A percentile compares a stretch with the other conserved stretches of the same genome.
Conservation (phyloP, 2,329 filamentous ascomycete genomes). For the Fusarium nurragi region DNA sequence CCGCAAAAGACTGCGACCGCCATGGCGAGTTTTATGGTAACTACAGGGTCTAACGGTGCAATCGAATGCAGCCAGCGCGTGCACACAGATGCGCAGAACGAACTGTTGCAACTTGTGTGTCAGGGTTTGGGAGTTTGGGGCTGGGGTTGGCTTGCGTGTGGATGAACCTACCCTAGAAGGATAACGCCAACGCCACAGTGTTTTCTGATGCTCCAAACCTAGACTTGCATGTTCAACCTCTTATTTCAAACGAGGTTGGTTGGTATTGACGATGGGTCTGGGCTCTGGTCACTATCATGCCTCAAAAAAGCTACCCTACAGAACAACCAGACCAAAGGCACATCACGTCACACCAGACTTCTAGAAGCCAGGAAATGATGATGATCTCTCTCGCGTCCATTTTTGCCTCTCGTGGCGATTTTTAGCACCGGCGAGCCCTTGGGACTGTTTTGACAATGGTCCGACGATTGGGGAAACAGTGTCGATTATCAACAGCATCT, state of each 20-base stretch:
- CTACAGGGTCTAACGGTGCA: slow-evolving; percentile 6
- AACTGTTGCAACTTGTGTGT: slow-evolving; percentile 6
- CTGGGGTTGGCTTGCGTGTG: slow-evolving; percentile 11
- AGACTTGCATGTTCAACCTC: slow-evolving; percentile 18
- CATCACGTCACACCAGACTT: slow-evolving; percentile 24
- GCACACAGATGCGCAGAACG: neutral
- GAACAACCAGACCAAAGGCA: neutral
- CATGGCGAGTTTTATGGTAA: slow-evolving; percentile 5
- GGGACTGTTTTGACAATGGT: slow-evolving; percentile 14
- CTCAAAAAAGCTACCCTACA: slow-evolving; percentile 26
- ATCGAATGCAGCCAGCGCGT: slow-evolving; percentile 9
- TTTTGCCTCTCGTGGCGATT: slow-evolving; percentile 34
- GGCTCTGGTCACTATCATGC: slow-evolving; percentile 18
- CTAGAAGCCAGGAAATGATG: slow-evolving; percentile 25
- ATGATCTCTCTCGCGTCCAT: slow-evolving; percentile 7
- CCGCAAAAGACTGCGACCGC: slow-evolving; percentile 21
- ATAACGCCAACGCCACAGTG: slow-evolving; percentile 19
- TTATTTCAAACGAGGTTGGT: slow-evolving; percentile 22
- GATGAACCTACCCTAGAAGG: slow-evolving; percentile 14
- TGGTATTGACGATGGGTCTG: slow-evolving; percentile 9
- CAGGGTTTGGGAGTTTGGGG: slow-evolving; percentile 26
- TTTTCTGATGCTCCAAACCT: slow-evolving; percentile 2
- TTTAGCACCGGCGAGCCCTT: slow-evolving; percentile 6
- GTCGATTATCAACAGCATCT: slow-evolving; percentile 22
- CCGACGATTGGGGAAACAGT: slow-evolving; percentile 28